A percentile compares a stretch with the other conserved stretches of the same genome.
Evolutionary conservation across 176 grass and related monocot species (phyloP).

Genomic region (Bonia amplexicaulis): DNA sequence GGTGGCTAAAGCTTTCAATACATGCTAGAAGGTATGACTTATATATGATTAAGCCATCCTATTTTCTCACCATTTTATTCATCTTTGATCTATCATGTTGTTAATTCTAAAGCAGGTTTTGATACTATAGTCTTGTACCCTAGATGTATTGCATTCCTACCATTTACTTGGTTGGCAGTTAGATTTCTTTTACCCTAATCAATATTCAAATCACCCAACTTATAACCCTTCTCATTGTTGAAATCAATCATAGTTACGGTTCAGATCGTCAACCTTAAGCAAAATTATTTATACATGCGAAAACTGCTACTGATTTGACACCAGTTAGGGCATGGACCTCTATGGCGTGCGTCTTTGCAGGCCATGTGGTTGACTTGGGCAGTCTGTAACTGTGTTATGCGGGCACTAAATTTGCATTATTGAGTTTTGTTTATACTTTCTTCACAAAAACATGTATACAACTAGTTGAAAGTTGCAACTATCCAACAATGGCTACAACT

Average conservation of each 20-base stretch:
- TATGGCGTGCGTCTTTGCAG: not conserved
- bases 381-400: not conserved
- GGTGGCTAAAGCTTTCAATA: conserved; percentile 30
- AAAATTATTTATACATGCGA: not conserved
- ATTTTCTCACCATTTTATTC: not conserved
- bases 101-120: conserved; percentile 6
- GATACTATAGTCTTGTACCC: not conserved
- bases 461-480: not conserved
- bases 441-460: not conserved
- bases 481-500: not conserved
- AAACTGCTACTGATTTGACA: not conserved
- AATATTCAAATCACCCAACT: not conserved
- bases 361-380: not conserved
- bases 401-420: not conserved
- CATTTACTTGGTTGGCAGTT: not conserved
- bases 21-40: conserved; percentile 31
- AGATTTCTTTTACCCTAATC: not conserved
- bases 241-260: not conserved
- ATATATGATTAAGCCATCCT: not conserved
- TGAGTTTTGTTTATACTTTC: not conserved
- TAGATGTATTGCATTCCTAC: conserved; percentile 1
- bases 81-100: not conserved
- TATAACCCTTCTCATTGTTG: not conserved
- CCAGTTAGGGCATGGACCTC: not conserved
- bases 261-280: not conserved